Conservation (phyloP, 371 early-diverging fungal species). For the Choanephora cucurbitarum region DNA sequence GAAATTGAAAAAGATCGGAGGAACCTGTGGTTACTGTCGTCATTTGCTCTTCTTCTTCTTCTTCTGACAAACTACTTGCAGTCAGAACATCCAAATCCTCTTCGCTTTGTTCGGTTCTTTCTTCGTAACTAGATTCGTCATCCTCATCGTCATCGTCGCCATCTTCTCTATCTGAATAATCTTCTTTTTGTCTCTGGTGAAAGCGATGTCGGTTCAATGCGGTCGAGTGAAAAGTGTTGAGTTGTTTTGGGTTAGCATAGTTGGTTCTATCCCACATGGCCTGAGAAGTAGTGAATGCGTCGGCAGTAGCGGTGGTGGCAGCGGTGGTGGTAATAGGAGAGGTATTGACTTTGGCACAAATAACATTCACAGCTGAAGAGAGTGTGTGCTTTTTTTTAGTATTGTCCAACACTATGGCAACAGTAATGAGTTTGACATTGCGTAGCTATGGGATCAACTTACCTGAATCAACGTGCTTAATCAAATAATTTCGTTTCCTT, state of each 20-base stretch:
- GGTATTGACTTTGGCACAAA: constrained; percentile 28
- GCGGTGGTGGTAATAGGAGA: constrained; percentile 11
- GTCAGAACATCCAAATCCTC: not conserved
- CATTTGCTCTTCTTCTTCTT: not conserved
- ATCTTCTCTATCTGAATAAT: constrained; percentile 9
- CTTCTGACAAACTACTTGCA: not conserved
- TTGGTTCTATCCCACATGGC: constrained; percentile 35
- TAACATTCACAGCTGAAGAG: constrained; percentile 35
- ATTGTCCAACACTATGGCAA: constrained; percentile 17
- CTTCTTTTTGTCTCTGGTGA: constrained; percentile 1
- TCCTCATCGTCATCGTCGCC: constrained; percentile 13
- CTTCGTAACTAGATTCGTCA: not conserved
- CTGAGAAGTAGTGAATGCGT: constrained; percentile 18
- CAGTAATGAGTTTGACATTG: constrained; percentile 1
- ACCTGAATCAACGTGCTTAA: constrained; percentile 30
- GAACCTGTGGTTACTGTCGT: not conserved
- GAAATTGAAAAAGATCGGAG: constrained; percentile 24
- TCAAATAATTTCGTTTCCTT: constrained; percentile 17
- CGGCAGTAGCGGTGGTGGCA: constrained; percentile 15
- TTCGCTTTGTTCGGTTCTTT: constrained; percentile 8
- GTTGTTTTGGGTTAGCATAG: constrained; percentile 16
- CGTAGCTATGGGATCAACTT: not conserved
- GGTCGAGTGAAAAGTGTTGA: constrained; percentile 11
- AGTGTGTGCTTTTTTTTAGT: constrained; percentile 21
- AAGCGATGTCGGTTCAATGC: constrained; percentile 2